Evolutionary conservation across 495 filamentous ascomycete genomes (phyloP).

Genomic region (Apodospora peruviana): DNA sequence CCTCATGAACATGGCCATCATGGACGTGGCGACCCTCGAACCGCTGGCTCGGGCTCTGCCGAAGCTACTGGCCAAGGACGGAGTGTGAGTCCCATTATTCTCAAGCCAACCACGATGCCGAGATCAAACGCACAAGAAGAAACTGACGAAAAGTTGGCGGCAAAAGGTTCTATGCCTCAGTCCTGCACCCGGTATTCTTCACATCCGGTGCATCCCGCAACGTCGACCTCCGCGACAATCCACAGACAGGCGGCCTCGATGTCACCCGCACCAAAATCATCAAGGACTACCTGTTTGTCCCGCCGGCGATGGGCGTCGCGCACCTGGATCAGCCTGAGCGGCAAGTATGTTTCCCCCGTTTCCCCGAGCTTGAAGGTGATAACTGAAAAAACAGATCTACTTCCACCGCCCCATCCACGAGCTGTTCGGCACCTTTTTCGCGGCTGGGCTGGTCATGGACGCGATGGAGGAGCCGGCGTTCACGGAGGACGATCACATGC

Average conservation of each 20-base stretch:
- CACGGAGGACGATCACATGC: conserved; percentile 13
- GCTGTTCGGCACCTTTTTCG: conserved; percentile 34
- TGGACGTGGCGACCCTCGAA: conserved; percentile 35
- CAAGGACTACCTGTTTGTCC: conserved; percentile 30
- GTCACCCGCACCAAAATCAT: conserved; percentile 23
- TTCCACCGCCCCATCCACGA: conserved; percentile 37
- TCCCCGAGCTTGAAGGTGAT: neutral
- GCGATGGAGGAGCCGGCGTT: conserved; percentile 39
- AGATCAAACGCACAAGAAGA: no score
- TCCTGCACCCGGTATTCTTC: conserved; percentile 41
- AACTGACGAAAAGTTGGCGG: no score
- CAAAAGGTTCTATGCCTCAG: conserved; percentile 35
- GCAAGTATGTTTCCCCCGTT: conserved; percentile 17
- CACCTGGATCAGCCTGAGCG: conserved; percentile 21
- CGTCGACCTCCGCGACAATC: conserved; percentile 19
- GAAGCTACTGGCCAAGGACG: conserved; percentile 27
- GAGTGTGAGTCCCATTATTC: conserved; percentile 29
- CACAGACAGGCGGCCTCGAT: conserved; percentile 16
- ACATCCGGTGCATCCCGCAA: conserved; percentile 28
- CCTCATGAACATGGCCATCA: conserved; percentile 40
- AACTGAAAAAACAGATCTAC: conserved; percentile 20
- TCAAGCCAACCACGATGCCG: neutral
- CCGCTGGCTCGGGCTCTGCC: conserved; percentile 29
- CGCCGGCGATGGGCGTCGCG: conserved; percentile 28
- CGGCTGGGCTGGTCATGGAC: conserved; percentile 31